Conservation (phyloP, 768 basidiomycete species). For the Lyophyllum atratum region DNA sequence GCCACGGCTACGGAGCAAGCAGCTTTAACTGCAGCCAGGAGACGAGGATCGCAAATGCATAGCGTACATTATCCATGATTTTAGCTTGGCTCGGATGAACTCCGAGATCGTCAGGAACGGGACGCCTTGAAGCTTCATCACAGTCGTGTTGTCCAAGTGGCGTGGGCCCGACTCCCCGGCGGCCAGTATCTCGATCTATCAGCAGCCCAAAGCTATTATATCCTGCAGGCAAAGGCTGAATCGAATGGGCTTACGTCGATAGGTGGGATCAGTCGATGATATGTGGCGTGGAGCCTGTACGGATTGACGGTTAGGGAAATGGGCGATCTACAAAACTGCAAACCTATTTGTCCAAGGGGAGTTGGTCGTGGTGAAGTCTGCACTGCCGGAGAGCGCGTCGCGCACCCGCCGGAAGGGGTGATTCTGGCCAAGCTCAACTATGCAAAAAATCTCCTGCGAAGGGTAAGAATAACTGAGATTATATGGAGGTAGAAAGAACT, state of each 20-base stretch:
- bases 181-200: conserved; percentile 79
- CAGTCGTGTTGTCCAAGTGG: conserved; percentile 64
- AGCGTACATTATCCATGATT: conserved; percentile 77
- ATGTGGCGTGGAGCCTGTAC: conserved; percentile 70
- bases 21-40: conserved; percentile 17
- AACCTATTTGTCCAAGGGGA: conserved; percentile 90
- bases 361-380: conserved; percentile 65
- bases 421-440: conserved; percentile 73
- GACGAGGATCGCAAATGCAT: conserved; percentile 12
- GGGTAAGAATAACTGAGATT: conserved; percentile 12
- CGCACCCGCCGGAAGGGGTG: conserved; percentile 83
- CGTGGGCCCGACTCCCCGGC: conserved; percentile 84
- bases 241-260: conserved; percentile 59
- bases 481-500: conserved; percentile 24
- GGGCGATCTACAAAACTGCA: conserved; percentile 14
- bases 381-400: conserved; percentile 66
- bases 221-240: not conserved
- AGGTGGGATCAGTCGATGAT: conserved; percentile 73
- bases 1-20: conserved; percentile 52
- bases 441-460: conserved; percentile 77
- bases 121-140: conserved; percentile 66
- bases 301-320: conserved; percentile 9
- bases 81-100: conserved; percentile 84
- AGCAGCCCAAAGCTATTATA: conserved; percentile 6
- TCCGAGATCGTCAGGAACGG: conserved; percentile 87